Evolutionary conservation across 2,329 filamentous ascomycete species (phyloP), one percentile per base, ranked within the genome.

Genomic region (Dactylellina sp.): DNA sequence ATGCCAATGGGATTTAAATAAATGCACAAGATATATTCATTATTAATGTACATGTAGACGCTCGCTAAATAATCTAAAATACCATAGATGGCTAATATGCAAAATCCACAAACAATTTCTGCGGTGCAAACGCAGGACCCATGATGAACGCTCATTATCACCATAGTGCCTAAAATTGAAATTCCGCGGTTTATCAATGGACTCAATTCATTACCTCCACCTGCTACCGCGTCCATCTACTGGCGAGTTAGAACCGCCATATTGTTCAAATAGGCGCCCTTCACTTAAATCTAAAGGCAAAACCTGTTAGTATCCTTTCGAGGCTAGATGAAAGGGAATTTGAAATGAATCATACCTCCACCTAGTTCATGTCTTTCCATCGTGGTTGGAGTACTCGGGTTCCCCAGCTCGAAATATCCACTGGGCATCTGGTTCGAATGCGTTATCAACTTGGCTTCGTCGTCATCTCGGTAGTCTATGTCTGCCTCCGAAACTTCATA

Each of bases 331-430:
- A 20, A 3, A 62, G n/a, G 39, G 24, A 28, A 12, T 35, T 18
- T 5, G 37, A 32, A 1, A 16, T 16, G 28, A 18, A 49, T 42
- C 20, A 47, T 61, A 53, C 70, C 61, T 16, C 35, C 52, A 7
- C 70, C 55, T 3, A 74, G 18, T 25, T 74, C 70, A 24, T 66
- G 52, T 20, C 60, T 50, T 46, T 66, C 70, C 40, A 49, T 50
- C 6, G 52, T 42, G 0, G 68, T 72, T 18, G 61, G 70, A 22
- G 70, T 55, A 32, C 60, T 63, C 2, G 61, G 70, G 7, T 60
- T 57, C 28, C 61, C 70, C 6, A 74, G 9, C 32, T 74, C 70
- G 24, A 74, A 74, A 39, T 74, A 74, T 1, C 55, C 70, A 9
- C 16, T 60, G 6, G 70, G 70, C 12, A 74, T 42, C 7, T 66